Evolutionary conservation across 208 protist species (phyloP).

Genomic region (Wallacemonas sp.): DNA sequence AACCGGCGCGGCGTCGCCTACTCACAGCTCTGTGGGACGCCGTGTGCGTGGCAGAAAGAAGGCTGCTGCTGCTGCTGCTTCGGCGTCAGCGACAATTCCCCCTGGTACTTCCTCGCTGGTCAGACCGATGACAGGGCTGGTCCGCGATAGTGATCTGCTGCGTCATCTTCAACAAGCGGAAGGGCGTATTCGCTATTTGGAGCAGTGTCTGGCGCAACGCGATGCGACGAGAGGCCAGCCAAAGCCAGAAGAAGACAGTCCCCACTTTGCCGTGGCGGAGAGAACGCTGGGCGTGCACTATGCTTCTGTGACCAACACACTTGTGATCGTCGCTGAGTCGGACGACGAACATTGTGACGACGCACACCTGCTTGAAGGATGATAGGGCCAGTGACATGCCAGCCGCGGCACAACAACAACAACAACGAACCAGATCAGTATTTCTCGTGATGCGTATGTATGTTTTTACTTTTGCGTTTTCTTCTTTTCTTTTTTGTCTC

Average conservation of each 20-base stretch:
- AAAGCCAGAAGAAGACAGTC: too few relatives aligned
- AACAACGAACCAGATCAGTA: not conserved
- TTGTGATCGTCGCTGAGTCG: not conserved
- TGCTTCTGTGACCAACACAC: conserved; percentile 3
- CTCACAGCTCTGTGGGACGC: too few relatives aligned
- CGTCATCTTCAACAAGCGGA: conserved; percentile 56
- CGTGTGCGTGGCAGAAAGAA: too few relatives aligned
- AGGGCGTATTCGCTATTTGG: conserved; percentile 37
- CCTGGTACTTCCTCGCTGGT: not conserved
- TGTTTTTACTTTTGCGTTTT: conserved; percentile 10
- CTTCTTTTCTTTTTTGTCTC: conserved; percentile 13
- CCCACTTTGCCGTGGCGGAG: too few relatives aligned
- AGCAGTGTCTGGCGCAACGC: conserved; percentile 15
- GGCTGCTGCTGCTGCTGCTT: not conserved
- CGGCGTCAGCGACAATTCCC: not conserved
- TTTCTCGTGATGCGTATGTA: conserved; percentile 2
- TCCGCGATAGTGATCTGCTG: conserved; percentile 70
- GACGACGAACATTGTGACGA: not conserved
- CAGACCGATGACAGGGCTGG: conserved; percentile 20
- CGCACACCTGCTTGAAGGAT: too few relatives aligned
- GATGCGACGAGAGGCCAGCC: too few relatives aligned
- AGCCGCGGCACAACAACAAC: too few relatives aligned
- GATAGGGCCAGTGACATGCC: too few relatives aligned
- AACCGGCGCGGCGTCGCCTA: too few relatives aligned
- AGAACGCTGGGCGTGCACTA: not conserved